These are phyloP conservation scores for Trichoderma gracile DNA, from an alignment of 2,329 filamentous ascomycete genomes.

Conservation along the genomic window DNA sequence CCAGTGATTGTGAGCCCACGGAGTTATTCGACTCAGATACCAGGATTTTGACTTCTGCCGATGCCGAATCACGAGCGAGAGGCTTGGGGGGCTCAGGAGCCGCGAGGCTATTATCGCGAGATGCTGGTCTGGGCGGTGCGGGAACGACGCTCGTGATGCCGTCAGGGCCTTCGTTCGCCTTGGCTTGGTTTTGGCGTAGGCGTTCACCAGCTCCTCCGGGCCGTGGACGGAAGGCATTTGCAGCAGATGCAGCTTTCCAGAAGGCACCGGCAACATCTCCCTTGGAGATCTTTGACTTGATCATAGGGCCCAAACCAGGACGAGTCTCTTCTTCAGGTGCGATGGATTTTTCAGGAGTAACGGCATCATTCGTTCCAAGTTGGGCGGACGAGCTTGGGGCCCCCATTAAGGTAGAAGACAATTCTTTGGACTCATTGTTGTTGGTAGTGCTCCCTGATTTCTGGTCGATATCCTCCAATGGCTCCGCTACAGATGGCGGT, in stretches of 20 bases:
- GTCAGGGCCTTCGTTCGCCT: constrained; percentile 70
- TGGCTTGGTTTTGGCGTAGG: constrained; percentile 62
- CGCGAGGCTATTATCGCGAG: constrained; percentile 37
- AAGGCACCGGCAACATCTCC: constrained; percentile 74
- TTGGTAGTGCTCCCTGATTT: neutral
- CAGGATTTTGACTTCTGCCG: constrained; percentile 62
- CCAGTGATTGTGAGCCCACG: constrained; percentile 43
- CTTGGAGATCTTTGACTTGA: constrained; percentile 74
- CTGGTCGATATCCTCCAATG: constrained; percentile 20
- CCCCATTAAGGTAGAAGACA: neutral
- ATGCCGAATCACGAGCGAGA: constrained; percentile 40
- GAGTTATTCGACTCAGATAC: constrained; percentile 47
- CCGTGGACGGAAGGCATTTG: constrained; percentile 74
- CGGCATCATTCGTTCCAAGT: neutral
- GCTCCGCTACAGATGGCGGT: constrained; percentile 13
- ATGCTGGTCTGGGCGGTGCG: constrained; percentile 61
- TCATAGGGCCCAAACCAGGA: constrained; percentile 88
- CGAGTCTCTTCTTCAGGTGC: constrained; percentile 46
- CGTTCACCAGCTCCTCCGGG: constrained; percentile 84
- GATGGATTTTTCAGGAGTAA: neutral
- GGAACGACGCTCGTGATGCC: constrained; percentile 88
- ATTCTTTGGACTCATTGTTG: neutral
- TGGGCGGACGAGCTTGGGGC: neutral
- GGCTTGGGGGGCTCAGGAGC: constrained; percentile 36
- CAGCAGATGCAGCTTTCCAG: constrained; percentile 67